Percentiles rank a stretch among this genome's conserved stretches.
These are phyloP conservation scores for Dryas alaskensis DNA, from an alignment of 306 rosid genomes.

Conservation along the genomic window DNA sequence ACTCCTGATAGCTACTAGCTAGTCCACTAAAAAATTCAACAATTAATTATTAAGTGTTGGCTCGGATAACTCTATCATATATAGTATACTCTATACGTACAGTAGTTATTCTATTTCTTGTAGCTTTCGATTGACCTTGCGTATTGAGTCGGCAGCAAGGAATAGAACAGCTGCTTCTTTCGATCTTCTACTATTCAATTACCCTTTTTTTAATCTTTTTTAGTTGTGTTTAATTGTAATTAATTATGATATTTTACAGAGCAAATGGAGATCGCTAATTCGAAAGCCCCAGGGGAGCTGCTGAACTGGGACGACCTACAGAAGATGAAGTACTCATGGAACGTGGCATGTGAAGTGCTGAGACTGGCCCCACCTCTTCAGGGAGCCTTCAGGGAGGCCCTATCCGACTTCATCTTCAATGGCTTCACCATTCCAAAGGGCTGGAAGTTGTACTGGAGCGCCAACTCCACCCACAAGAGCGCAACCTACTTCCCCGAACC, in stretches of 20 bases:
- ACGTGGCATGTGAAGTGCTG: slow-evolving; percentile 67
- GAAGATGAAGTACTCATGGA: slow-evolving; percentile 72
- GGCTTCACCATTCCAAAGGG: slow-evolving; percentile 74
- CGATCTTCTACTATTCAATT: no score
- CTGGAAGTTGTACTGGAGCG: slow-evolving; percentile 78
- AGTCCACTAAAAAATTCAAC: no score
- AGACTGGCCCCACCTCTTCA: slow-evolving; percentile 73
- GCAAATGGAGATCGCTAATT: slow-evolving; percentile 71
- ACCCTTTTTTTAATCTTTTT: no score
- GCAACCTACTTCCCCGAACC: slow-evolving; percentile 48
- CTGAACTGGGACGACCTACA: slow-evolving; percentile 66
- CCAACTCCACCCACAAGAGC: slow-evolving; percentile 53
- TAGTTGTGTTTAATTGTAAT: background rate
- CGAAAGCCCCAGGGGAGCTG: slow-evolving; percentile 46
- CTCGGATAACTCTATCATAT: no score
- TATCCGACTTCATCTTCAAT: slow-evolving; percentile 49
- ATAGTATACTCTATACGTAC: no score
- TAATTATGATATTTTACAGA: slow-evolving; percentile 26
- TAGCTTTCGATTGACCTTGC: no score
- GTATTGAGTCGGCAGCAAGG: no score
- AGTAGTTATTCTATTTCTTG: no score
- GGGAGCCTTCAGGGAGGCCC: slow-evolving; percentile 61
- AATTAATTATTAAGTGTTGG: no score
- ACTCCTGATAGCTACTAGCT: no score
- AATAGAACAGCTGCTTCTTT: no score